Percentiles rank a stretch among this genome's conserved stretches.
phyloP scores from a whole-genome alignment of 2,329 filamentous ascomycete species.

The Neophaeococcomyces aloes region DNA sequence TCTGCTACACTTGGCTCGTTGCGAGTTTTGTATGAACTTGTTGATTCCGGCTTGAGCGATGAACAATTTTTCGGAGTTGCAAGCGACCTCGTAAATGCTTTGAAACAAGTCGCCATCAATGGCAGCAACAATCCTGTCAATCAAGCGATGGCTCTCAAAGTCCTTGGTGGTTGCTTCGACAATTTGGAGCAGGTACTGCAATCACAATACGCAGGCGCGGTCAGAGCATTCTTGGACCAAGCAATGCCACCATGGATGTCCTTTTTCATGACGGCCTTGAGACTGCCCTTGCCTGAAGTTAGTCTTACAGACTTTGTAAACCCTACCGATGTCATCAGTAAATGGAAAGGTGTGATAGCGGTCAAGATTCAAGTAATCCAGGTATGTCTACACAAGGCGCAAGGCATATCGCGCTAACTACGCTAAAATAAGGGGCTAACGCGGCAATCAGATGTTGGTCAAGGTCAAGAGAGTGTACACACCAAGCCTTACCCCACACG shows the following conservation, averaged over 20 bases:
- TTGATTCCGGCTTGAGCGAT: slow-evolving; percentile 88
- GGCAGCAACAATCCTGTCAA: slow-evolving; percentile 62
- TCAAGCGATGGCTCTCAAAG: slow-evolving; percentile 74
- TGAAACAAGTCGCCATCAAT: slow-evolving; percentile 73
- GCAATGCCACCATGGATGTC: slow-evolving; percentile 75
- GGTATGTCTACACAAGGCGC: slow-evolving; percentile 29
- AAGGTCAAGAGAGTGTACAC: slow-evolving; percentile 80
- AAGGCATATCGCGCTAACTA: slow-evolving; percentile 4
- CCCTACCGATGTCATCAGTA: slow-evolving; percentile 24
- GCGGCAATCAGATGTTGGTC: slow-evolving; percentile 57
- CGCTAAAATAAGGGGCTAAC: slow-evolving; percentile 14
- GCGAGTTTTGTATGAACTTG: slow-evolving; percentile 75
- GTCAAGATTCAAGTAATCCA: slow-evolving; percentile 90
- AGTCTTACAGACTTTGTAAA: slow-evolving; percentile 36
- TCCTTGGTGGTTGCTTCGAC: slow-evolving; percentile 87
- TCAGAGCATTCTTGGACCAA: slow-evolving; percentile 82
- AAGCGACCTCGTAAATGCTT: slow-evolving; percentile 68
- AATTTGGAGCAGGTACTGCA: slow-evolving; percentile 95
- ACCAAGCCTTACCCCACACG: slow-evolving; percentile 69
- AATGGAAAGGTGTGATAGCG: slow-evolving; percentile 71
- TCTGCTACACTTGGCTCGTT: slow-evolving; percentile 78
- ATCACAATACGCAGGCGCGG: slow-evolving; percentile 65
- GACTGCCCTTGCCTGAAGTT: slow-evolving; percentile 56
- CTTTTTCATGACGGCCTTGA: slow-evolving; percentile 73
- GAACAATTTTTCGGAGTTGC: slow-evolving; percentile 91